Percentiles rank a stretch among this genome's conserved stretches.
Conservation (phyloP, 768 basidiomycete species). For the Termitomyces sp. region DNA sequence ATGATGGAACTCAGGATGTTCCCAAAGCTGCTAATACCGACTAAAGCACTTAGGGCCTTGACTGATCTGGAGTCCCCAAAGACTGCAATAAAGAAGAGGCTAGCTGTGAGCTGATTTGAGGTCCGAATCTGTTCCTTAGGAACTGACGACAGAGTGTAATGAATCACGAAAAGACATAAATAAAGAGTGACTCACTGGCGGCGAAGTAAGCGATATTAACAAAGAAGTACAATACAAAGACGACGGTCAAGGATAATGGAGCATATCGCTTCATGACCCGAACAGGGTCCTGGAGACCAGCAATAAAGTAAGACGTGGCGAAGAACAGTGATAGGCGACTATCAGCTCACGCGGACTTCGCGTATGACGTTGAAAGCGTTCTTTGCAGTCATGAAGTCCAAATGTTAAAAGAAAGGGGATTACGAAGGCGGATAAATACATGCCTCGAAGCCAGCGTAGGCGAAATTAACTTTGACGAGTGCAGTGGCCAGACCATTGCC, state of each 20-base stretch:
- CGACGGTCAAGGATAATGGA: constrained; percentile 41
- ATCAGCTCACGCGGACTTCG: constrained; percentile 31
- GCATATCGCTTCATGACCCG: constrained; percentile 44
- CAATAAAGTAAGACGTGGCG: neutral
- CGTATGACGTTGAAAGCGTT: constrained; percentile 47
- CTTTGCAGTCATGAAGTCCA: constrained; percentile 6
- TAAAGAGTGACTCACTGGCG: constrained; percentile 22
- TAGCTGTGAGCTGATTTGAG: constrained; percentile 44
- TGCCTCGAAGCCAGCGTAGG: constrained; percentile 36
- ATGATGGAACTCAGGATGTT: constrained; percentile 30
- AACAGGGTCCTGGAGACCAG: constrained; percentile 31
- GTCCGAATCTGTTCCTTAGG: constrained; percentile 40
- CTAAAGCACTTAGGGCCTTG: constrained; percentile 33
- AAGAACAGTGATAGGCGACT: neutral
- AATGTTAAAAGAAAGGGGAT: too few relatives aligned
- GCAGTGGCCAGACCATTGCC: constrained; percentile 42
- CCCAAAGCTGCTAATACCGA: constrained; percentile 39
- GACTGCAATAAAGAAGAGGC: constrained; percentile 47
- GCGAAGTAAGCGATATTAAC: constrained; percentile 42
- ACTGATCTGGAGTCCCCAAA: constrained; percentile 37
- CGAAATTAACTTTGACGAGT: constrained; percentile 35
- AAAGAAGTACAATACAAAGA: constrained; percentile 46
- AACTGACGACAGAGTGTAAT: constrained; percentile 24
- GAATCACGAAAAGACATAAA: neutral
- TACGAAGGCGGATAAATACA: neutral